Evolutionary conservation across 352 stramenopile genomes (phyloP), one percentile per base, ranked within the genome.

Genomic region (Elongisporangium prolatum): DNA sequence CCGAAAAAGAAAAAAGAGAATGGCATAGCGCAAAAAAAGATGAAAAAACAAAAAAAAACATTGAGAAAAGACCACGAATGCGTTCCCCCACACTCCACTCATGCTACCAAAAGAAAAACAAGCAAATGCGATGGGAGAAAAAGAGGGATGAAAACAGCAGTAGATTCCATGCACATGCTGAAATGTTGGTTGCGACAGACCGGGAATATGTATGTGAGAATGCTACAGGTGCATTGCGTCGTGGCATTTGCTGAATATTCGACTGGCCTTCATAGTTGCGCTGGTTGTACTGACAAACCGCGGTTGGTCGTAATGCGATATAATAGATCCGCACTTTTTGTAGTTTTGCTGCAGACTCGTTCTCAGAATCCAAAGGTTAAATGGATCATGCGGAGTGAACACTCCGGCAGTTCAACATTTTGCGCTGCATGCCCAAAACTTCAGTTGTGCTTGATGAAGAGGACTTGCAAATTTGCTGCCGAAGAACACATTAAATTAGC

Each of bases 181-280:
- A 16, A 48, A 48, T 48, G 38, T 17, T 16, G 38, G 17, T 48
- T 10, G 17, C n/a, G n/a, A n/a, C n/a, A n/a, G n/a, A n/a, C n/a
- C n/a, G n/a, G n/a, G 4, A 11, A 38, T 18, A 40, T 69, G 58
- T 69, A 25, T 70, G 56, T 56, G n/a, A 37, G n/a, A n/a, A n/a
- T n/a, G n/a, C 52, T 24, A 64, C 22, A 62, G 54, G n/a, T 72
- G 67, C 68, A 84, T 87, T 64, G 83, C 83, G 62, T 83, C 69
- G 48, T 71, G 77, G 47, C 73, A 68, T 54, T 87, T 87, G 48
- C 60, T 76, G 48, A 60, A 66, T 24, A 63, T 55, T 0, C 76
- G 75, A 44, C 72, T 64, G 16, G 68, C 66, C 47, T 87, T 87
- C 65, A 84, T 74, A 18, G 77, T 74, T 4, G 59, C 50, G 14